Percentiles rank a stretch among this genome's conserved stretches.
Evolutionary conservation across 345 rosid species (phyloP).

Genomic region (Acer campestre): DNA sequence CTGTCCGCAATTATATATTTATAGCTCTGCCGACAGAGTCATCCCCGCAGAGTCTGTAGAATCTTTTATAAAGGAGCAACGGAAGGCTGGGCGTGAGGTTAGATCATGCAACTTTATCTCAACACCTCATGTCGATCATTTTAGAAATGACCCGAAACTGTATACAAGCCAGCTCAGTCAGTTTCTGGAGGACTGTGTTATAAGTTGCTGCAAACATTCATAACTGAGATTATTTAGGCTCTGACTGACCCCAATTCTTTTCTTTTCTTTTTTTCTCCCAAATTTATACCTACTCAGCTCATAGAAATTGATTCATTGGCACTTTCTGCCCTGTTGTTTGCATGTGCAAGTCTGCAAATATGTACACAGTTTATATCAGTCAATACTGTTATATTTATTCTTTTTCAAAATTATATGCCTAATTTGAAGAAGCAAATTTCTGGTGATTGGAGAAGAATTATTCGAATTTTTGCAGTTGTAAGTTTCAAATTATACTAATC

Average conservation of each 20-base stretch:
- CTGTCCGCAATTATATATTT: constrained; percentile 94
- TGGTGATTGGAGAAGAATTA: neutral
- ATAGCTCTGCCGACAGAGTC: constrained; percentile 94
- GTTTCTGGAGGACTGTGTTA: constrained; percentile 77
- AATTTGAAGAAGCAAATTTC: neutral
- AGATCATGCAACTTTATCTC: constrained; percentile 90
- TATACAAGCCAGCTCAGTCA: constrained; percentile 75
- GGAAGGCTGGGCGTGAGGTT: constrained; percentile 76
- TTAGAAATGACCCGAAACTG: constrained; percentile 82
- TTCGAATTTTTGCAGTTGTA: neutral
- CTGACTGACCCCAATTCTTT: neutral
- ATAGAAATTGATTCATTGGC: constrained; percentile 20
- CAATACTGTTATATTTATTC: neutral
- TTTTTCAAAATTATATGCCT: neutral
- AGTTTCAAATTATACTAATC: neutral
- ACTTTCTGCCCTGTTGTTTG: neutral
- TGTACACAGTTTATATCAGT: neutral
- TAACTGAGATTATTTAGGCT: constrained; percentile 7
- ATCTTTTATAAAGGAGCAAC: constrained; percentile 81
- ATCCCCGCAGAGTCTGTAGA: constrained; percentile 83
- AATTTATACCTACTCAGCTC: constrained; percentile 3
- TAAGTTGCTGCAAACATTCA: constrained; percentile 49
- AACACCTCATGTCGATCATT: constrained; percentile 98
- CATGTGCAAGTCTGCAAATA: neutral
- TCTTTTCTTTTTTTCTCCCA: too few species aligned